A percentile compares a stretch with the other conserved stretches of the same genome.
Evolutionary conservation across 2,329 filamentous ascomycete species (phyloP).

Genomic region (Ceratocystis harringtonii): DNA sequence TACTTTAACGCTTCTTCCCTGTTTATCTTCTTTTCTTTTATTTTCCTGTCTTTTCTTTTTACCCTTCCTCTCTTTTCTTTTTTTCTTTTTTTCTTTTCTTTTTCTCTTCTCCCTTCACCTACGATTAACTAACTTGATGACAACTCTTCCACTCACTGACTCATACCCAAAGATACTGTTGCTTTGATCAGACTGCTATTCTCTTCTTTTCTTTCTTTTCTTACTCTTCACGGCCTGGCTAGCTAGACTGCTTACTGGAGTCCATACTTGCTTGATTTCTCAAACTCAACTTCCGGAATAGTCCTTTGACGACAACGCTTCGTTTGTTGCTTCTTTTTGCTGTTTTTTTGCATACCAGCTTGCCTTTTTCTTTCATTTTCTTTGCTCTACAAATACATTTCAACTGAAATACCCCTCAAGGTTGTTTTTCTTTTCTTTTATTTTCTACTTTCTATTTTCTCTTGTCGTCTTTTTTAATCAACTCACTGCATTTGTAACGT

Average conservation of each 20-base stretch:
- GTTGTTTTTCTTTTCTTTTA: neutral
- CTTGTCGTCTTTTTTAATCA: neutral
- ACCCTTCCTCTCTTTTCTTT: neutral
- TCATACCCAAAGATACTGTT: neutral
- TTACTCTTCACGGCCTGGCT: neutral
- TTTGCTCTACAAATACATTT: neutral
- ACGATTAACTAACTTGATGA: constrained; percentile 1
- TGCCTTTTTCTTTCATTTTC: neutral
- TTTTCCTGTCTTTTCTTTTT: neutral
- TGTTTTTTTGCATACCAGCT: neutral
- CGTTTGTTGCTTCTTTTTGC: neutral
- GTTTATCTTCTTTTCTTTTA: constrained; percentile 7
- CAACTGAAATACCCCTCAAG: neutral
- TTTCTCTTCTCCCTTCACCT: neutral
- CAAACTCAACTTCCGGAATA: neutral
- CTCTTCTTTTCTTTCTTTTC: neutral
- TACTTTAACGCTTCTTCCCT: neutral
- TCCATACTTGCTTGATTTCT: neutral
- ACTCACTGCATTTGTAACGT: neutral
- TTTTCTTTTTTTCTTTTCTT: neutral
- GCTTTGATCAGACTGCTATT: neutral
- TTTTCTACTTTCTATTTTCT: neutral
- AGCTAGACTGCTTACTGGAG: neutral
- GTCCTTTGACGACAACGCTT: neutral
- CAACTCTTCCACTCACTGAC: neutral